Conservation (phyloP, 805 yeast genomes). For the Teunomyces panamensis region DNA sequence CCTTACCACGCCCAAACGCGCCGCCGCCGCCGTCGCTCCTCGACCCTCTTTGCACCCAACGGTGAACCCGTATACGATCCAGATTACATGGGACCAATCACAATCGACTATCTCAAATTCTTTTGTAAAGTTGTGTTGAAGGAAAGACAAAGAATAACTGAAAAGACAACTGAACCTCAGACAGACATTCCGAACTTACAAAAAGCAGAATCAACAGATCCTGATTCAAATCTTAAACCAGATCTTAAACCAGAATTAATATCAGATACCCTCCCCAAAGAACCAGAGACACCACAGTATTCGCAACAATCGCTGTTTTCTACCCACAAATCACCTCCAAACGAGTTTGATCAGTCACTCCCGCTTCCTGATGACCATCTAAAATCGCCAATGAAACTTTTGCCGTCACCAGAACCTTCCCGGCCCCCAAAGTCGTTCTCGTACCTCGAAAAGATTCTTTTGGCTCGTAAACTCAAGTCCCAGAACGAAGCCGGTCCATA, state of each 20-base stretch:
- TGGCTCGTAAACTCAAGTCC: slow-evolving; percentile 1
- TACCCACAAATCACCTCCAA: not conserved
- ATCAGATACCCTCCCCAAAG: too few relatives aligned
- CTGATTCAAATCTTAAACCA: too few relatives aligned
- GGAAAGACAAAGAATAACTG: slow-evolving; percentile 9
- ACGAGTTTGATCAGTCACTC: slow-evolving; percentile 4
- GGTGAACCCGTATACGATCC: slow-evolving; percentile 27
- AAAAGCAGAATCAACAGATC: not conserved
- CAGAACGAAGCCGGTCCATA: not conserved
- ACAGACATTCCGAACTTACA: slow-evolving; percentile 7
- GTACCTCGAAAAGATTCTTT: slow-evolving; percentile 12
- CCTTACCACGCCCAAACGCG: slow-evolving; percentile 2
- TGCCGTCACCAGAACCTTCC: not conserved
- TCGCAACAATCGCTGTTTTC: not conserved
- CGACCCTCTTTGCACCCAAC: slow-evolving; percentile 18
- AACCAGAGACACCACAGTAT: not conserved
- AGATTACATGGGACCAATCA: slow-evolving; percentile 34
- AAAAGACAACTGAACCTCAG: slow-evolving; percentile 4
- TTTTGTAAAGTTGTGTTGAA: slow-evolving; percentile 29
- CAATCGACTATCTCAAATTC: slow-evolving; percentile 34
- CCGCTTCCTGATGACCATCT: slow-evolving; percentile 1
- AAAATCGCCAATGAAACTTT: not conserved
- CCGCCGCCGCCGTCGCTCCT: slow-evolving; percentile 22
- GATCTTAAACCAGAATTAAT: too few relatives aligned
- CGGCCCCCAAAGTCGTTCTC: slow-evolving; percentile 9